Conservation (phyloP, 495 filamentous ascomycete species). For the Daldinia bambusicola region DNA sequence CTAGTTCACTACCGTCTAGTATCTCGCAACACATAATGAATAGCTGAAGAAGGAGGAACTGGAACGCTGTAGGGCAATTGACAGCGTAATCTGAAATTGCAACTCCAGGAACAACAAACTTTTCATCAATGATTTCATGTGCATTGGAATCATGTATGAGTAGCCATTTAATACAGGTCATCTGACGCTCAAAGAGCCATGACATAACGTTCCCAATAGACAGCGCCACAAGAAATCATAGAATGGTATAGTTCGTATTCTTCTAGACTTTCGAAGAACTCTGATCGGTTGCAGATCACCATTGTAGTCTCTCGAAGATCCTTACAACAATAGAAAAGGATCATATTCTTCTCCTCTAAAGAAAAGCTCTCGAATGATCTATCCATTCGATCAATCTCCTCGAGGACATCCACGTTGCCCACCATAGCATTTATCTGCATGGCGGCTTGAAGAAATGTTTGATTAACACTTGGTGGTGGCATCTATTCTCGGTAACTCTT, state of each 20-base stretch:
- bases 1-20: not conserved
- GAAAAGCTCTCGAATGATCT: not conserved
- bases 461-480: not conserved
- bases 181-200: constrained; percentile 4
- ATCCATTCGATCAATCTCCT: not conserved
- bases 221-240: too few relatives aligned
- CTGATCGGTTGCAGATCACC: too few relatives aligned
- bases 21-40: not conserved
- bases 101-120: not conserved
- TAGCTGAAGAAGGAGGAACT: not conserved
- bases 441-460: not conserved
- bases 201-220: too few relatives aligned
- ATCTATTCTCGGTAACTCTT: not conserved
- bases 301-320: not conserved
- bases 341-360: not conserved
- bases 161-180: not conserved
- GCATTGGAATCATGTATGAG: not conserved
- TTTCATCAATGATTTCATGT: not conserved
- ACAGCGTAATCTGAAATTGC: too few relatives aligned
- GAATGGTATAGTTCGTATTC: too few relatives aligned
- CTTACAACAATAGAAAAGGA: not conserved
- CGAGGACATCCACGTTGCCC: not conserved
- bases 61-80: not conserved
- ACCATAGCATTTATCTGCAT: not conserved
- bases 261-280: too few relatives aligned